Evolutionary conservation across 140 eudicot genomes (phyloP).

Genomic region (Erigeron philadelphicus): DNA sequence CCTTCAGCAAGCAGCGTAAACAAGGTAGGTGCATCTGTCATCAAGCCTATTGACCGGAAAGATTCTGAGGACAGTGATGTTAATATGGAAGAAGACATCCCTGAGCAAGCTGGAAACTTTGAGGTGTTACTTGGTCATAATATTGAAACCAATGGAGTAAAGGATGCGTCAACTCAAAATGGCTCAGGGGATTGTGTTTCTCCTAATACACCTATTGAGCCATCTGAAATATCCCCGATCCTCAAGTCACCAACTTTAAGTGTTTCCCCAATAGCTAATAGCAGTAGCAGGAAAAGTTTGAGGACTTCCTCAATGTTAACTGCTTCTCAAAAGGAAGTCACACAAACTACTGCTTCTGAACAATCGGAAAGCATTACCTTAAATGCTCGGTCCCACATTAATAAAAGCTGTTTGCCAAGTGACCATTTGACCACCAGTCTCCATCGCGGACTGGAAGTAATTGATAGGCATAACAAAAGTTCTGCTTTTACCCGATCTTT

Average conservation of each 20-base stretch:
- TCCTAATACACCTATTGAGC: conserved; percentile 37
- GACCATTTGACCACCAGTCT: conserved; percentile 64
- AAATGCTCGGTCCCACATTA: conserved; percentile 25
- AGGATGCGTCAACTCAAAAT: conserved; percentile 31
- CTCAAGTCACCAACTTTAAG: conserved; percentile 70
- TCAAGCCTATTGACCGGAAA: conserved; percentile 18
- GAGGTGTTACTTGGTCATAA: conserved; percentile 17
- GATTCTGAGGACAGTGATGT: conserved; percentile 51
- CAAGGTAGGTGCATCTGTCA: neutral
- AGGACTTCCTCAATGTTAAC: conserved; percentile 54
- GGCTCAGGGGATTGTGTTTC: conserved; percentile 30
- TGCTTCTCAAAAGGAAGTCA: conserved; percentile 54
- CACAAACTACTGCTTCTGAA: conserved; percentile 26
- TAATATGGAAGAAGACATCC: conserved; percentile 55
- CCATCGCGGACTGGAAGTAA: conserved; percentile 70
- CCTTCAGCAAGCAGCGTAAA: neutral
- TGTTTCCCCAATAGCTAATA: conserved; percentile 59
- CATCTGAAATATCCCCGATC: conserved; percentile 47
- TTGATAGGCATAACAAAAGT: conserved; percentile 44
- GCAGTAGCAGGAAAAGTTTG: conserved; percentile 67
- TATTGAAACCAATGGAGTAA: conserved; percentile 16
- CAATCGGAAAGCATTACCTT: conserved; percentile 39
- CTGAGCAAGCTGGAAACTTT: conserved; percentile 36
- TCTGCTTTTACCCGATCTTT: conserved; percentile 52
- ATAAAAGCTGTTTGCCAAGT: too few species aligned